These are phyloP conservation scores for Eragrostis curvula DNA, from an alignment of 176 grass and related monocot species.

Conservation along the genomic window DNA sequence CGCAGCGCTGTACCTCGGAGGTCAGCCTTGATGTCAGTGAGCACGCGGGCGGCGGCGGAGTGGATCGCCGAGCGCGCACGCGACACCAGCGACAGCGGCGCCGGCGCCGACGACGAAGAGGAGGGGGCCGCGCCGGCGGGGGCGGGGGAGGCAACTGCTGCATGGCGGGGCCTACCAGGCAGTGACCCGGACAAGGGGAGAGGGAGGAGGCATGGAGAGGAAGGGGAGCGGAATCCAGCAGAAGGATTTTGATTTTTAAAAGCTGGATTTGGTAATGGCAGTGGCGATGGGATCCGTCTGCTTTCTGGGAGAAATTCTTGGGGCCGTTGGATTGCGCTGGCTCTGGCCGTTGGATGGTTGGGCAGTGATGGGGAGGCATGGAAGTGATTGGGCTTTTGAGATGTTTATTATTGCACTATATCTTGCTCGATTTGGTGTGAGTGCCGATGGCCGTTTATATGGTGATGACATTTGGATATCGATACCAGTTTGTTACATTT, in stretches of 20 bases:
- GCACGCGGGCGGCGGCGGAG: constrained; percentile 81
- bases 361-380: neutral
- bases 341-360: constrained; percentile 29
- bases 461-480: neutral
- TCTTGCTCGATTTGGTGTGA: constrained; percentile 6
- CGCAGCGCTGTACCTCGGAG: constrained; percentile 62
- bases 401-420: neutral
- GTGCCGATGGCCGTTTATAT: neutral
- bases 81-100: constrained; percentile 73
- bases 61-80: constrained; percentile 87
- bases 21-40: constrained; percentile 93
- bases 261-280: constrained; percentile 19
- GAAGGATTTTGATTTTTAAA: constrained; percentile 48
- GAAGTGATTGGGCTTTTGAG: neutral
- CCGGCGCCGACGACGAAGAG: constrained; percentile 39
- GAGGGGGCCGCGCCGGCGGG: constrained; percentile 22
- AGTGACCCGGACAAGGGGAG: constrained; percentile 20
- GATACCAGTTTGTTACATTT: neutral
- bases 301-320: neutral
- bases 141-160: constrained; percentile 42
- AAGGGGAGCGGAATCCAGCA: neutral
- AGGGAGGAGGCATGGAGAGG: neutral
- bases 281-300: neutral
- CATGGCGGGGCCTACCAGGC: constrained; percentile 52
- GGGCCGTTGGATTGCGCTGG: neutral